Conservation (phyloP, 148 eudicot species). For the Fagopyrum homotropicum region DNA sequence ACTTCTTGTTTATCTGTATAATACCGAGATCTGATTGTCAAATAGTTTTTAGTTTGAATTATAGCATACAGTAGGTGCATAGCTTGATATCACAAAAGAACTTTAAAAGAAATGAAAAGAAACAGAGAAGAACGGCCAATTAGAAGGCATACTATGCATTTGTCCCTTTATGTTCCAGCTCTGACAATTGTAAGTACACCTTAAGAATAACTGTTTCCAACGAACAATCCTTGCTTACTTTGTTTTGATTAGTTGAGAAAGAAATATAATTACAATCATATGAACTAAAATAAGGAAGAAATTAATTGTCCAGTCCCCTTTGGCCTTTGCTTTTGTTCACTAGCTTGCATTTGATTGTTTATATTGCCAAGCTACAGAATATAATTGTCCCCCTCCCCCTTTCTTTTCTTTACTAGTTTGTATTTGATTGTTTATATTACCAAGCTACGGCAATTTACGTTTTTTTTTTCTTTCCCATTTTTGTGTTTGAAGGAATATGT, state of each 20-base stretch:
- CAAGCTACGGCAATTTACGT: not conserved
- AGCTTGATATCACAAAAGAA: not conserved
- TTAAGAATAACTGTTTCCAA: not conserved
- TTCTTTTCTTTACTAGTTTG: not conserved
- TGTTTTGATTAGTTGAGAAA: not conserved
- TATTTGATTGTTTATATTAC: not conserved
- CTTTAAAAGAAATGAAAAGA: too few relatives aligned
- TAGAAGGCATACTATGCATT: not conserved
- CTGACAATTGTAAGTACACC: not conserved
- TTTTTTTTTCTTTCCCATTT: not conserved
- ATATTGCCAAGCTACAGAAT: not conserved
- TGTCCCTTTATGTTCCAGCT: not conserved
- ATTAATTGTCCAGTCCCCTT: not conserved
- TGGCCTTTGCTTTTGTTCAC: not conserved
- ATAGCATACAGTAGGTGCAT: not conserved
- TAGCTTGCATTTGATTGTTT: not conserved
- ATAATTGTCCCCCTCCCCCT: not conserved
- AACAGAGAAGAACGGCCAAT: not conserved
- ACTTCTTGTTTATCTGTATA: not conserved
- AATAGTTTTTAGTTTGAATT: not conserved
- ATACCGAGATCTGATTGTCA: not conserved
- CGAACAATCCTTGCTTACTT: not conserved
- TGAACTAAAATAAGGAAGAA: not conserved
- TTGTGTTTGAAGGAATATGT: constrained; percentile 8
- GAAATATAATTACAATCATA: not conserved